Percentiles rank a stretch among this genome's conserved stretches.
These are phyloP conservation scores for Colletotrichum tropicicola DNA, from an alignment of 2,329 filamentous ascomycete genomes.

Conservation along the genomic window DNA sequence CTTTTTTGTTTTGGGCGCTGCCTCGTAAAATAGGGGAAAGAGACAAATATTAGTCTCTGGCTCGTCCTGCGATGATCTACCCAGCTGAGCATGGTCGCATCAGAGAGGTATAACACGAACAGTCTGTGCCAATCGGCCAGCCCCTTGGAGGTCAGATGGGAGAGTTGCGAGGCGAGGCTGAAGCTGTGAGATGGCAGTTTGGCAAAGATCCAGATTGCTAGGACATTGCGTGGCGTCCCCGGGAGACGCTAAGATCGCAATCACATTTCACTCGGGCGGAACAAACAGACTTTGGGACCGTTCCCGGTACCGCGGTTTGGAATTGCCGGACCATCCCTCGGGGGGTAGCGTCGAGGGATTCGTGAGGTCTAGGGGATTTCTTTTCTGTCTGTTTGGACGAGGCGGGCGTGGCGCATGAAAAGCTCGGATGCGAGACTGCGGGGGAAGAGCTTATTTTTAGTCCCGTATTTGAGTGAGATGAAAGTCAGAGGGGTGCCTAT, in stretches of 20 bases:
- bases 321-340: neutral
- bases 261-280: neutral
- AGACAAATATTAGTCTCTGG: too few relatives aligned
- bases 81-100: too few relatives aligned
- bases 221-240: neutral
- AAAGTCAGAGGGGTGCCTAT: neutral
- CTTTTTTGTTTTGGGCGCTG: too few relatives aligned
- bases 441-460: neutral
- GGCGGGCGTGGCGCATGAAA: neutral
- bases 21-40: too few relatives aligned
- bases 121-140: too few relatives aligned
- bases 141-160: too few relatives aligned
- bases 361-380: neutral
- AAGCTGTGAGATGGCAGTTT: neutral
- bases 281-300: neutral
- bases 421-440: too few relatives aligned
- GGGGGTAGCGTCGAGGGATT: neutral
- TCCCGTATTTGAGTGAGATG: neutral
- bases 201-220: neutral
- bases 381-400: neutral
- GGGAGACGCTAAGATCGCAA: neutral
- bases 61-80: too few relatives aligned
- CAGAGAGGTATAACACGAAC: too few relatives aligned
- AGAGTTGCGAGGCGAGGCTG: too few relatives aligned
- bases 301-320: constrained; percentile 1